phyloP scores from a whole-genome alignment of 2,329 filamentous ascomycete species.

The Cytospora leucostoma region DNA sequence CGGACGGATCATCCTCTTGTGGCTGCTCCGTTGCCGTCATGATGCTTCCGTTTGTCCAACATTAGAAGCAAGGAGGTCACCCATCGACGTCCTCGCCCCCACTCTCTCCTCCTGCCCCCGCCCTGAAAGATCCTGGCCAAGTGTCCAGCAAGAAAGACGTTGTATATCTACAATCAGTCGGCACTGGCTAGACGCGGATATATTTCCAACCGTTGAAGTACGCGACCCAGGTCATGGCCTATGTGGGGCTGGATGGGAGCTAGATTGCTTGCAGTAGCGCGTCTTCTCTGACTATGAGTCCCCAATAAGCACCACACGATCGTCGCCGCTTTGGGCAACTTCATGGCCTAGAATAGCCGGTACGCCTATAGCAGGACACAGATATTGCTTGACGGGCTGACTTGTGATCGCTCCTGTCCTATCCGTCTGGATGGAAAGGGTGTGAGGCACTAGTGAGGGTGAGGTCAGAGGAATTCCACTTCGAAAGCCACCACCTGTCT shows the following conservation, averaged over 20 bases:
- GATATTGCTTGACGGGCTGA: slow-evolving; percentile 1
- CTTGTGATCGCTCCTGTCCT: background rate
- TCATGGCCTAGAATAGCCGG: background rate
- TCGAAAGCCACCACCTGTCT: background rate
- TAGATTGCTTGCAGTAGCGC: slow-evolving; percentile 24
- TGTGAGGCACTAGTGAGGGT: background rate
- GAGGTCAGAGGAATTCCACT: too few species aligned
- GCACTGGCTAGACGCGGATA: background rate
- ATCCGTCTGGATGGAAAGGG: background rate
- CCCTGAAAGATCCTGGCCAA: background rate
- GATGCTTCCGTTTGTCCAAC: too few species aligned
- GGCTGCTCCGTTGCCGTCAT: background rate
- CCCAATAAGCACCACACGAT: slow-evolving; percentile 10
- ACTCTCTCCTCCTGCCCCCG: background rate
- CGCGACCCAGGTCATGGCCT: slow-evolving; percentile 5
- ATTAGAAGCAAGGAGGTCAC: background rate
- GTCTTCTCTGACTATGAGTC: background rate
- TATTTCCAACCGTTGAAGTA: slow-evolving; percentile 14
- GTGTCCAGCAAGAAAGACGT: background rate
- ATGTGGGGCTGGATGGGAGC: slow-evolving; percentile 19
- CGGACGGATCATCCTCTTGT: background rate
- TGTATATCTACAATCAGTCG: background rate
- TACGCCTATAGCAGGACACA: slow-evolving; percentile 2
- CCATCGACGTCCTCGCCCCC: background rate
- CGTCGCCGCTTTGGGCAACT: slow-evolving; percentile 2